Evolutionary conservation across 2,329 filamentous ascomycete species (phyloP).

Genomic region (Fusarium bulbicola): DNA sequence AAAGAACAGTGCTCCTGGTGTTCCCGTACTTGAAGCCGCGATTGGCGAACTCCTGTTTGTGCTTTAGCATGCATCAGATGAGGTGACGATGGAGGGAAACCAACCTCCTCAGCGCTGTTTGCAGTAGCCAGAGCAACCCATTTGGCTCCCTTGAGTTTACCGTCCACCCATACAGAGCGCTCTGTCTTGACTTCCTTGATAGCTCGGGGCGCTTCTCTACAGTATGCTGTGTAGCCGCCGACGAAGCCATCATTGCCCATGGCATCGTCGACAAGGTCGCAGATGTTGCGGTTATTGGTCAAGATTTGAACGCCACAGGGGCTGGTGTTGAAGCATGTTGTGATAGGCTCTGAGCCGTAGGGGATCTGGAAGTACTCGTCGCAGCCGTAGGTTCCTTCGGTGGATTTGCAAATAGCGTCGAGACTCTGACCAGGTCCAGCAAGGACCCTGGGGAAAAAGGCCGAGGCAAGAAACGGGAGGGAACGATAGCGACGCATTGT

Average conservation of each 20-base stretch:
- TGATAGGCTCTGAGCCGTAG: constrained; percentile 17
- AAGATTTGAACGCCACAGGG: constrained; percentile 22
- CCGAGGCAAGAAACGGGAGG: not conserved
- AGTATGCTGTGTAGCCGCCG: constrained; percentile 3
- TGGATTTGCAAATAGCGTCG: constrained; percentile 18
- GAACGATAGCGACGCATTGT: not conserved
- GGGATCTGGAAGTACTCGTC: constrained; percentile 10
- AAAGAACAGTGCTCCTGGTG: constrained; percentile 8
- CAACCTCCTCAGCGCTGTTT: not conserved
- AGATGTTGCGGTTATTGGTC: constrained; percentile 17
- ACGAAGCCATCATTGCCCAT: constrained; percentile 11
- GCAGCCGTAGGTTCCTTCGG: constrained; percentile 25
- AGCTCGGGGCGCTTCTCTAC: not conserved
- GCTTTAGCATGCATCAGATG: not conserved
- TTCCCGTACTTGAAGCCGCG: not conserved
- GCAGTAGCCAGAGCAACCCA: not conserved
- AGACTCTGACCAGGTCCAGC: constrained; percentile 22
- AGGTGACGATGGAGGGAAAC: too few relatives aligned
- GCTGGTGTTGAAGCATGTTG: constrained; percentile 11
- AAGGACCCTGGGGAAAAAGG: not conserved
- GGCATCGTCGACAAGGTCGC: constrained; percentile 10
- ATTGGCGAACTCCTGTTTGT: not conserved
- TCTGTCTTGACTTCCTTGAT: constrained; percentile 16
- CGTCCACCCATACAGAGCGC: constrained; percentile 7
- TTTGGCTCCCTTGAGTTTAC: constrained; percentile 12